Conservation (phyloP, 2,329 filamentous ascomycete species). For the Ceratocystis papillata region DNA sequence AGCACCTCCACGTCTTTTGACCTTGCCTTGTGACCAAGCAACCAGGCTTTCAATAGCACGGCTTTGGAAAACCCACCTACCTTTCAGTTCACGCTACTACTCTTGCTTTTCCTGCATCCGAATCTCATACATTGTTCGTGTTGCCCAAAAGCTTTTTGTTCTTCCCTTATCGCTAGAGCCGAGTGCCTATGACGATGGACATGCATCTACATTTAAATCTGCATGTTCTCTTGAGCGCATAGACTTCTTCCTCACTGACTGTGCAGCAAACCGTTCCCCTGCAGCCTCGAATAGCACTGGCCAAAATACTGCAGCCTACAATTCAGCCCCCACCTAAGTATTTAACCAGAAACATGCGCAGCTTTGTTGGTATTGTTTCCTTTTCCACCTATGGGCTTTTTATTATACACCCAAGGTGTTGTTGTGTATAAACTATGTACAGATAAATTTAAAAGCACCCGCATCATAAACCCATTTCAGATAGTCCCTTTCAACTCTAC, state of each 20-base stretch:
- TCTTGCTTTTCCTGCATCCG: too few species aligned
- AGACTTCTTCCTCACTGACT: not conserved
- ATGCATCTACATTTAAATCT: not conserved
- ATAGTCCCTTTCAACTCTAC: slow-evolving; percentile 14
- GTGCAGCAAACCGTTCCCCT: not conserved
- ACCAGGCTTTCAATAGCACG: too few species aligned
- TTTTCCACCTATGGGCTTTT: not conserved
- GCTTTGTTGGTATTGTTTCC: not conserved
- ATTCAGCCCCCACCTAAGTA: not conserved
- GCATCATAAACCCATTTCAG: slow-evolving; percentile 13
- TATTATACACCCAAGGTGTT: too few species aligned
- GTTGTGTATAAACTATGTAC: too few species aligned
- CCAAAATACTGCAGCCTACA: slow-evolving; percentile 2
- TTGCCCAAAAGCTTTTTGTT: too few species aligned
- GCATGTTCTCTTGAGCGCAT: not conserved
- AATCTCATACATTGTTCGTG: too few species aligned
- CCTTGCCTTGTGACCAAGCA: not conserved
- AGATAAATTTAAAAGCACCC: not conserved
- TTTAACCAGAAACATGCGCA: not conserved
- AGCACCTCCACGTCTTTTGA: not conserved
- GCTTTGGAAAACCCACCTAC: too few species aligned
- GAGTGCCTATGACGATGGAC: not conserved
- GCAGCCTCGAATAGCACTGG: too few species aligned
- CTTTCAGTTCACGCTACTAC: too few species aligned
- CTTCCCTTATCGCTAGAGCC: too few species aligned